phyloP scores from a whole-genome alignment of 208 protist species.

The Zelonia costaricensis region DNA sequence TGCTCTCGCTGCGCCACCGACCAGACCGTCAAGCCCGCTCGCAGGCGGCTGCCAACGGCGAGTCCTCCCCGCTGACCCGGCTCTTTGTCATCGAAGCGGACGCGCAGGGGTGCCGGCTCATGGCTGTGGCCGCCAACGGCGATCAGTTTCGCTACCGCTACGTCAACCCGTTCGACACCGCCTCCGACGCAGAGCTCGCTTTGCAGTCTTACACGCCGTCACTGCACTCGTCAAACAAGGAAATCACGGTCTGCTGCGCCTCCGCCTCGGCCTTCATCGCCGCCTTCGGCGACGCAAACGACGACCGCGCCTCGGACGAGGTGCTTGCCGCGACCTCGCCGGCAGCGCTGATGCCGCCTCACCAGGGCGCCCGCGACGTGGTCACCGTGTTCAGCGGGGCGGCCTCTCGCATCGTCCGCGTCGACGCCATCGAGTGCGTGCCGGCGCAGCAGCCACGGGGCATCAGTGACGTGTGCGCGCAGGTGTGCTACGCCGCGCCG shows the following conservation, averaged over 20 bases:
- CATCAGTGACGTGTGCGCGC: constrained; percentile 71
- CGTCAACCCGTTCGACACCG: constrained; percentile 39
- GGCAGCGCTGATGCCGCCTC: constrained; percentile 59
- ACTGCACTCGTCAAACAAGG: constrained; percentile 37
- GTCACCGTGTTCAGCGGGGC: constrained; percentile 58
- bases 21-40: constrained; percentile 25
- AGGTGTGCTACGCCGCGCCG: constrained; percentile 56
- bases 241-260: constrained; percentile 75
- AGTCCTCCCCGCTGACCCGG: constrained; percentile 36
- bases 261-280: constrained; percentile 47
- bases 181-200: constrained; percentile 42
- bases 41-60: constrained; percentile 4
- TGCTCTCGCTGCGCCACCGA: constrained; percentile 45
- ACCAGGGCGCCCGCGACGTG: constrained; percentile 66
- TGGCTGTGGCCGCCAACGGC: constrained; percentile 68
- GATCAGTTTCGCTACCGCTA: constrained; percentile 88
- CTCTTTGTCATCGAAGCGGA: constrained; percentile 75
- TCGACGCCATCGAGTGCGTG: constrained; percentile 78
- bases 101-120: constrained; percentile 67
- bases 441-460: constrained; percentile 27
- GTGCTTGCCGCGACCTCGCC: constrained; percentile 62
- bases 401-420: constrained; percentile 57
- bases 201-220: constrained; percentile 59
- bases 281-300: constrained; percentile 35
- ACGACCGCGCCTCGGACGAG: constrained; percentile 48